phyloP scores from a whole-genome alignment of 768 basidiomycete genomes.

The Mycena polygramma region DNA sequence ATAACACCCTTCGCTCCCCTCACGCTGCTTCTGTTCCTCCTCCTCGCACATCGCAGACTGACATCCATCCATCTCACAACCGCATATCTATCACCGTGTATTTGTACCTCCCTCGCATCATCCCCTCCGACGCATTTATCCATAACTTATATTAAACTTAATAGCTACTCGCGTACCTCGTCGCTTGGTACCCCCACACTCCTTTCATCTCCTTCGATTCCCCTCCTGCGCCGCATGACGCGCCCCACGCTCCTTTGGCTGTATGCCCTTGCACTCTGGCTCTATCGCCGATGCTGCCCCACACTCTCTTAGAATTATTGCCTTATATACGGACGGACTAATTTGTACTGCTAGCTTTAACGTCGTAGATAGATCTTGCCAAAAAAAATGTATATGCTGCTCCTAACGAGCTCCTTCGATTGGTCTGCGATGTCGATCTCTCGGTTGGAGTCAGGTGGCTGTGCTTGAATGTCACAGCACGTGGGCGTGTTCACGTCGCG shows the following conservation, averaged over 20 bases:
- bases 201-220: conserved; percentile 5
- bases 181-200: conserved; percentile 13
- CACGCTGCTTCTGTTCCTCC: not conserved
- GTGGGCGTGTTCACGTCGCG: conserved; percentile 13
- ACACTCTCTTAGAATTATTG: conserved; percentile 18
- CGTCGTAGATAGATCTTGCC: conserved; percentile 7
- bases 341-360: conserved; percentile 18
- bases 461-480: not conserved
- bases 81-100: conserved; percentile 15
- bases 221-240: conserved; percentile 3
- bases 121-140: conserved; percentile 10
- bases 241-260: conserved; percentile 29
- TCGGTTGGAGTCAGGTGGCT: not conserved
- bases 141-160: conserved; percentile 32
- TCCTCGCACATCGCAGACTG: conserved; percentile 28
- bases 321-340: conserved; percentile 28
- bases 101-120: conserved; percentile 16
- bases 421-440: too few relatives aligned
- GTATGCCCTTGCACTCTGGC: conserved; percentile 23
- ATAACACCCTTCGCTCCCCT: conserved; percentile 11
- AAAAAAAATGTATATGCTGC: conserved; percentile 27
- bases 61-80: conserved; percentile 17
- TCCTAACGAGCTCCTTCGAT: not conserved
- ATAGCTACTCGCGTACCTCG: conserved; percentile 11
- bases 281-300: conserved; percentile 18